Percentiles rank a stretch among this genome's conserved stretches.
Evolutionary conservation across 805 yeast species (phyloP).

Genomic region (Sungouiozyma intestinalis): DNA sequence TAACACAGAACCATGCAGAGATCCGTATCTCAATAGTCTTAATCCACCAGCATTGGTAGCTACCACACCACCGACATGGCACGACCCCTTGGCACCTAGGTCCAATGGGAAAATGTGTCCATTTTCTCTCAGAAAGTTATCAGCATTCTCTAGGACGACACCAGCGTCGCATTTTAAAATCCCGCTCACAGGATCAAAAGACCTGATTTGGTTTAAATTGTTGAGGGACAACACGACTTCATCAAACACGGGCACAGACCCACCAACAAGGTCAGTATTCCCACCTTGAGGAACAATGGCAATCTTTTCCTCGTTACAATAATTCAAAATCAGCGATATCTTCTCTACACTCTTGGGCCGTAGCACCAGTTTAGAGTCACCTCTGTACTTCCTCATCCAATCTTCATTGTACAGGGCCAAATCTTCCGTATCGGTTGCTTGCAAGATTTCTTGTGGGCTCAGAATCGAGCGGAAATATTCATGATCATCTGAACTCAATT

Average conservation of each 20-base stretch:
- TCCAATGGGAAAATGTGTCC: constrained; percentile 90
- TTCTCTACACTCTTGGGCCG: constrained; percentile 77
- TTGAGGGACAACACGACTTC: constrained; percentile 69
- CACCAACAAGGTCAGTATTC: constrained; percentile 93
- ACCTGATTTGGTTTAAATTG: constrained; percentile 64
- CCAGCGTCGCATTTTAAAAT: constrained; percentile 88
- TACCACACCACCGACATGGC: constrained; percentile 90
- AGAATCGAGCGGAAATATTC: constrained; percentile 51
- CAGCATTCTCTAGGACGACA: constrained; percentile 77
- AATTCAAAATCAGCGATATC: constrained; percentile 62
- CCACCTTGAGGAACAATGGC: constrained; percentile 98
- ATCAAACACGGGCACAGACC: constrained; percentile 85
- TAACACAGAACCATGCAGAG: constrained; percentile 82
- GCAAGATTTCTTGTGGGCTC: constrained; percentile 33
- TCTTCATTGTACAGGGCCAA: constrained; percentile 72
- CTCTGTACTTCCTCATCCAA: constrained; percentile 88
- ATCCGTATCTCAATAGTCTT: constrained; percentile 77
- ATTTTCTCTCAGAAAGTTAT: constrained; percentile 60
- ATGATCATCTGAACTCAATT: constrained; percentile 47
- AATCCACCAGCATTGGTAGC: constrained; percentile 97
- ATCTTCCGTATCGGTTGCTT: constrained; percentile 49
- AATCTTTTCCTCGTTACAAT: constrained; percentile 64
- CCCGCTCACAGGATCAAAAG: constrained; percentile 75
- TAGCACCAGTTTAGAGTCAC: constrained; percentile 71
- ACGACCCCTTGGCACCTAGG: constrained; percentile 93